These are phyloP conservation scores for Schizonepeta tenuifolia DNA, from an alignment of 257 asterid genomes.

Conservation along the genomic window DNA sequence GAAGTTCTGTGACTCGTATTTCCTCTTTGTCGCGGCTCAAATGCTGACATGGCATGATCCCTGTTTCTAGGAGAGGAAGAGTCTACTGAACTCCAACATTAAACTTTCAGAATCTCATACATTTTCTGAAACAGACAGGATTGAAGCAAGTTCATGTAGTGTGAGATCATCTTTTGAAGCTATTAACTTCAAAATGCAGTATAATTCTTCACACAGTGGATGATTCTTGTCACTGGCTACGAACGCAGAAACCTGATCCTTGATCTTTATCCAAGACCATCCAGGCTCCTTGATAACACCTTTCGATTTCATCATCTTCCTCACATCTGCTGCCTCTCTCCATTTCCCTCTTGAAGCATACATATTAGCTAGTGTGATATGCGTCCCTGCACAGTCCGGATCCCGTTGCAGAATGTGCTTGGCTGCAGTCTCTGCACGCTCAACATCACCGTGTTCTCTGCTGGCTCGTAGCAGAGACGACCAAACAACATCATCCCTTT, in stretches of 20 bases:
- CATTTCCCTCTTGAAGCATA: constrained; percentile 79
- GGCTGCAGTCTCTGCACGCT: constrained; percentile 72
- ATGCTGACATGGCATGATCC: not conserved
- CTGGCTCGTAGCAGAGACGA: constrained; percentile 80
- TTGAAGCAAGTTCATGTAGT: constrained; percentile 41
- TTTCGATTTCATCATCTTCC: constrained; percentile 79
- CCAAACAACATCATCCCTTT: constrained; percentile 83
- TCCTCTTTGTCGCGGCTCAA: not conserved
- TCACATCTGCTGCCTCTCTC: constrained; percentile 74
- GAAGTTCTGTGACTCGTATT: not conserved
- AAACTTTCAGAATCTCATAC: not conserved
- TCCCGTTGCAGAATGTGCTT: constrained; percentile 63
- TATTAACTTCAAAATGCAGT: constrained; percentile 54
- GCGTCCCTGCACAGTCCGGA: constrained; percentile 84
- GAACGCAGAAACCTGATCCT: constrained; percentile 63
- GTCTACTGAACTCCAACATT: not conserved
- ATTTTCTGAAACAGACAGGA: constrained; percentile 32
- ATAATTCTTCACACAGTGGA: constrained; percentile 55
- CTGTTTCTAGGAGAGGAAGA: not conserved
- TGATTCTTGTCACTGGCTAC: constrained; percentile 72
- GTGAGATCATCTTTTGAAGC: constrained; percentile 44
- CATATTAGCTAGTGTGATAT: constrained; percentile 73
- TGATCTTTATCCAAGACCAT: constrained; percentile 85
- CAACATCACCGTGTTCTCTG: constrained; percentile 70
- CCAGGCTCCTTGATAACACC: constrained; percentile 90